A percentile compares a stretch with the other conserved stretches of the same genome.
Conservation (phyloP, 2,329 filamentous ascomycete species). For the Beauveria sp. region DNA sequence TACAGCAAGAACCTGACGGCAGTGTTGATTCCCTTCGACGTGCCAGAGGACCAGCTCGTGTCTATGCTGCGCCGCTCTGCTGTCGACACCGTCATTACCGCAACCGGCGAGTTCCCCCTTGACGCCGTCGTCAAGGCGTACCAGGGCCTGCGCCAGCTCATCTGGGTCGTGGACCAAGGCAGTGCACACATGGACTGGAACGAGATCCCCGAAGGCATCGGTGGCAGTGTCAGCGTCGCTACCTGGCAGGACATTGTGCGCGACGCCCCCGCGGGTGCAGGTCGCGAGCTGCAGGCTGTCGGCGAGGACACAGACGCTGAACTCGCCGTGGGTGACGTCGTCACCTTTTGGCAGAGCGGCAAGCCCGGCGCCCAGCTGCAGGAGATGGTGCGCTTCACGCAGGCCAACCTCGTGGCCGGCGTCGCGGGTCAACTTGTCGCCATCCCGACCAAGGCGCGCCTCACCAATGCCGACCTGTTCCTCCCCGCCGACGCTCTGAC, state of each 20-base stretch:
- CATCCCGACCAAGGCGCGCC: conserved; percentile 66
- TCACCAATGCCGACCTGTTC: conserved; percentile 71
- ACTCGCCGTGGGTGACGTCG: conserved; percentile 36
- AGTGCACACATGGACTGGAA: conserved; percentile 95
- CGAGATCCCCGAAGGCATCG: conserved; percentile 70
- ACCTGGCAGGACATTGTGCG: conserved; percentile 89
- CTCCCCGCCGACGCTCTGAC: conserved; percentile 77
- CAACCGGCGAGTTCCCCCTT: conserved; percentile 80
- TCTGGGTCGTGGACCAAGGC: conserved; percentile 90
- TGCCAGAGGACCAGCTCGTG: conserved; percentile 60
- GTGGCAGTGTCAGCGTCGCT: conserved; percentile 68
- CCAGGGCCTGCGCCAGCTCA: conserved; percentile 63
- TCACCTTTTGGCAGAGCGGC: conserved; percentile 58
- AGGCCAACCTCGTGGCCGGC: conserved; percentile 79
- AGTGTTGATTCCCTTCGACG: conserved; percentile 78
- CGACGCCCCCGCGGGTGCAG: conserved; percentile 53
- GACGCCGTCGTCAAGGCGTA: conserved; percentile 63
- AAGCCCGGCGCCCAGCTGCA: conserved; percentile 40
- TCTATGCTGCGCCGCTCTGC: conserved; percentile 65
- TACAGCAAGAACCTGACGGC: conserved; percentile 76
- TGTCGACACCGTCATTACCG: conserved; percentile 75
- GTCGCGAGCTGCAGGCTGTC: conserved; percentile 55
- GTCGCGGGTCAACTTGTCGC: conserved; percentile 70
- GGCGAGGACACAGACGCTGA: conserved; percentile 43
- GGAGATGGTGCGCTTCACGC: conserved; percentile 75